Base-by-base conservation (phyloP, 805 yeast genomes). In the Maudiozyma serrabonitensis region DNA sequence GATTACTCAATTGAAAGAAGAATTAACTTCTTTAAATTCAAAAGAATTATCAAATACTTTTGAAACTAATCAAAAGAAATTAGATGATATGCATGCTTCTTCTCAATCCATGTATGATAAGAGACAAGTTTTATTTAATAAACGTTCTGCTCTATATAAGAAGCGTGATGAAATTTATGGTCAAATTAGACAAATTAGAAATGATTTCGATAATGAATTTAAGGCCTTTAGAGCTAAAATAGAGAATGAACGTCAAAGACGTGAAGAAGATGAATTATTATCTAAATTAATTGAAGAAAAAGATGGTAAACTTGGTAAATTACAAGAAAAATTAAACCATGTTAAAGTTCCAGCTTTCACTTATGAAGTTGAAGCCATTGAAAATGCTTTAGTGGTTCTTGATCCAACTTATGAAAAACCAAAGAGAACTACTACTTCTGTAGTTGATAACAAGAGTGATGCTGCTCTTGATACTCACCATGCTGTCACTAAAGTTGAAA, bases 271-370 rank as follows among this genome's bases (percentile, higher is more conserved):
- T 65, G 76, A 77, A 63, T 72, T 71, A 60, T 64, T 75, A 67
- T 61, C 69, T 56, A 72, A 69, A 62, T 61, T 72, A 54, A 60
- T 68, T 40, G 76, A 75, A 57, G 76, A 75, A 56, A 79, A 75
- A 63, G 71, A 73, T 52, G 73, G 70, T 56, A 75, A 75, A 61
- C 72, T 76, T 65, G 75, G 75, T 69, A 80, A 75, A 59, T 84
- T 83, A 50, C 87, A 87, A 58, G 74, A 78, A 62, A 80, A 79
- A 61, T 79, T 86, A 72, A 76, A 80, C 47, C 85, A 80, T 54
- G 89, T 89, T 44, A 64, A 66, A 45, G 79, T 85, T 26, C 96
- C 98, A 28, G 98, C 97, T 26, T 90, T 84, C 70, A 79, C 83
- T 51, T 71, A 71, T 43, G 95, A 93, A 70, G 83, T 91, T 60